A percentile compares a stretch with the other conserved stretches of the same genome.
These are phyloP conservation scores for Termitomyces sp. DNA, from an alignment of 768 basidiomycete species.

Conservation along the genomic window DNA sequence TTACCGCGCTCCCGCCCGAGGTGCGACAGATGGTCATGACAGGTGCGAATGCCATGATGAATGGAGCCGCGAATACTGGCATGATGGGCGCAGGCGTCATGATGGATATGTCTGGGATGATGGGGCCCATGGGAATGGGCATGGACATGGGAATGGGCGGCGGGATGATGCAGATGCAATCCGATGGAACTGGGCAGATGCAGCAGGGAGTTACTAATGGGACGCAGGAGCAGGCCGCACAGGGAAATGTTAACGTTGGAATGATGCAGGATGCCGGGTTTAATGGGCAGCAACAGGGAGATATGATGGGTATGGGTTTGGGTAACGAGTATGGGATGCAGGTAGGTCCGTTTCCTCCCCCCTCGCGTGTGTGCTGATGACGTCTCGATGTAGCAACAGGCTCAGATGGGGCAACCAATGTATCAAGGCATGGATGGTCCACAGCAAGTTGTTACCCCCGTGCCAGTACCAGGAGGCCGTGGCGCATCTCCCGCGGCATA, in stretches of 20 bases:
- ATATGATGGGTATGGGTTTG: constrained; percentile 72
- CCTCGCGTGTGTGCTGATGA: not conserved
- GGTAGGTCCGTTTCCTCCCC: constrained; percentile 35
- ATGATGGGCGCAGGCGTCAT: constrained; percentile 66
- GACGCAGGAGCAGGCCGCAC: constrained; percentile 34
- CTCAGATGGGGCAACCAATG: constrained; percentile 59
- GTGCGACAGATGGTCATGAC: constrained; percentile 86
- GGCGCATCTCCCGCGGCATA: constrained; percentile 25
- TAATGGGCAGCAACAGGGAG: constrained; percentile 35
- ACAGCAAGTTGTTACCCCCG: constrained; percentile 39
- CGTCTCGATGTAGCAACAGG: constrained; percentile 44
- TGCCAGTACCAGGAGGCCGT: constrained; percentile 32
- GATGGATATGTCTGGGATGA: constrained; percentile 77
- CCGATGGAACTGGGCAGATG: constrained; percentile 27
- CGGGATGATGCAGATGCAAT: constrained; percentile 52
- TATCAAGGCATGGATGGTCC: constrained; percentile 54
- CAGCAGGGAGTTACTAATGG: constrained; percentile 29
- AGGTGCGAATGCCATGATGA: constrained; percentile 74
- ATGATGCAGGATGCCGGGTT: constrained; percentile 45
- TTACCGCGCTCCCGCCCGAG: constrained; percentile 72
- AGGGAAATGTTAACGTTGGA: constrained; percentile 27
- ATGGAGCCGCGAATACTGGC: constrained; percentile 45
- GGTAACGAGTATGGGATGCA: constrained; percentile 64
- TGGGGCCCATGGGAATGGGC: constrained; percentile 49
- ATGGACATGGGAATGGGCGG: constrained; percentile 64